These are phyloP conservation scores for Boletus pseudopeckii DNA, from an alignment of 768 basidiomycete genomes.

Conservation along the genomic window DNA sequence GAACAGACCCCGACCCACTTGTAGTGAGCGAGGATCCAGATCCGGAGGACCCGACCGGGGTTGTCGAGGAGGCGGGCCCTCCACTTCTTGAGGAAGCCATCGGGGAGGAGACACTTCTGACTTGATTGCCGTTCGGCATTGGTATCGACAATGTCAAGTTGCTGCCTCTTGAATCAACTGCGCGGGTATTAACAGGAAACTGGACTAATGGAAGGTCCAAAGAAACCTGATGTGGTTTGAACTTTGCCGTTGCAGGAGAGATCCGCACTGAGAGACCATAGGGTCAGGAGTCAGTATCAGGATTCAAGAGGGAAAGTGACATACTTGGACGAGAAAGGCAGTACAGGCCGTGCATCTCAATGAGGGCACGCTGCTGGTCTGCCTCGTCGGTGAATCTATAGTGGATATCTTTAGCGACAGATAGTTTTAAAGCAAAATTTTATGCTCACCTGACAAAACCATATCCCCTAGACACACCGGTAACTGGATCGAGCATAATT, in stretches of 20 bases:
- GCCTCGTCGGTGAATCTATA: slow-evolving; percentile 82
- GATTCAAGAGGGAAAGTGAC: slow-evolving; percentile 27
- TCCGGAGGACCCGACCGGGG: slow-evolving; percentile 38
- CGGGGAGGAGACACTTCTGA: slow-evolving; percentile 69
- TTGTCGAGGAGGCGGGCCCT: slow-evolving; percentile 24
- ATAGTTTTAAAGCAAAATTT: slow-evolving; percentile 5
- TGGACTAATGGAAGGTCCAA: slow-evolving; percentile 47
- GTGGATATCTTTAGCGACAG: slow-evolving; percentile 3
- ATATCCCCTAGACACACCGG: slow-evolving; percentile 86
- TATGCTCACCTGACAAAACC: slow-evolving; percentile 79
- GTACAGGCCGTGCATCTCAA: slow-evolving; percentile 90
- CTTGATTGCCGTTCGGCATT: slow-evolving; percentile 41
- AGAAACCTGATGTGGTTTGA: slow-evolving; percentile 57
- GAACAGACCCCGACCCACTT: slow-evolving; percentile 47
- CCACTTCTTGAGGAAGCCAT: slow-evolving; percentile 42
- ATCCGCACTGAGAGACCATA: slow-evolving; percentile 68
- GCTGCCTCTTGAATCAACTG: slow-evolving; percentile 33
- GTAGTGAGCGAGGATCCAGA: slow-evolving; percentile 47
- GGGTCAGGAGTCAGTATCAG: slow-evolving; percentile 21
- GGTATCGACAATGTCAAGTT: slow-evolving; percentile 50
- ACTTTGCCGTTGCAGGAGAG: slow-evolving; percentile 85
- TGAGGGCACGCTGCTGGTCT: slow-evolving; percentile 86
- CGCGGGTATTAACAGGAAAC: slow-evolving; percentile 31
- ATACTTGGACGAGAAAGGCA: slow-evolving; percentile 85
- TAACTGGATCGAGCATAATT: slow-evolving; percentile 90